Conservation (phyloP, 2,329 filamentous ascomycete species). For the Claviceps quebecensis region DNA sequence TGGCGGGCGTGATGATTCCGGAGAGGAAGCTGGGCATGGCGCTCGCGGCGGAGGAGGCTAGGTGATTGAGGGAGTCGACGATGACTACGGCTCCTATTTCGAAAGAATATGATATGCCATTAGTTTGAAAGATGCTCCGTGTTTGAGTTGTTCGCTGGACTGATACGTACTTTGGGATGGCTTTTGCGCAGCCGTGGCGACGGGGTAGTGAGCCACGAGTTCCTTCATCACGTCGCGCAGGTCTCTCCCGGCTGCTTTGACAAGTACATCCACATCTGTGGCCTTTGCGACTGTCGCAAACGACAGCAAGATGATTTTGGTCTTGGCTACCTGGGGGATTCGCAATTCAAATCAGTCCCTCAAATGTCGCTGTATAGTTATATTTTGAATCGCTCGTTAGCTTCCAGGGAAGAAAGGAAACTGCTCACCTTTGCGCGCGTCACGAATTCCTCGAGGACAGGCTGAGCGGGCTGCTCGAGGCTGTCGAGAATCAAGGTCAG, state of each 20-base stretch:
- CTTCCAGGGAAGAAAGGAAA: not conserved
- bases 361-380: too few species aligned
- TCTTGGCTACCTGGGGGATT: constrained; percentile 37
- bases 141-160: not conserved
- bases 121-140: not conserved
- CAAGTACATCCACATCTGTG: constrained; percentile 49
- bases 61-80: constrained; percentile 63
- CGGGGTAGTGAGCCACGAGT: constrained; percentile 37
- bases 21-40: constrained; percentile 56
- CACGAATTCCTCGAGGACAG: constrained; percentile 60
- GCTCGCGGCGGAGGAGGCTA: constrained; percentile 39
- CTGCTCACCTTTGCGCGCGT: constrained; percentile 52
- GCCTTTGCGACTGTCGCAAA: constrained; percentile 60
- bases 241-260: constrained; percentile 48
- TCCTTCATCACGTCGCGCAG: constrained; percentile 44
- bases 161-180: constrained; percentile 28
- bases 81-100: constrained; percentile 55
- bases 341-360: not conserved
- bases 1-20: constrained; percentile 47
- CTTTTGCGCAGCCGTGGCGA: constrained; percentile 23
- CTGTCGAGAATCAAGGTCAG: constrained; percentile 77
- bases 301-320: constrained; percentile 61
- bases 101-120: not conserved
- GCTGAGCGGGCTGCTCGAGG: constrained; percentile 64
- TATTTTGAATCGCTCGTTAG: too few species aligned